Base-by-base conservation (phyloP, 116 monocot genomes). In the Cymodocea nodosa region DNA sequence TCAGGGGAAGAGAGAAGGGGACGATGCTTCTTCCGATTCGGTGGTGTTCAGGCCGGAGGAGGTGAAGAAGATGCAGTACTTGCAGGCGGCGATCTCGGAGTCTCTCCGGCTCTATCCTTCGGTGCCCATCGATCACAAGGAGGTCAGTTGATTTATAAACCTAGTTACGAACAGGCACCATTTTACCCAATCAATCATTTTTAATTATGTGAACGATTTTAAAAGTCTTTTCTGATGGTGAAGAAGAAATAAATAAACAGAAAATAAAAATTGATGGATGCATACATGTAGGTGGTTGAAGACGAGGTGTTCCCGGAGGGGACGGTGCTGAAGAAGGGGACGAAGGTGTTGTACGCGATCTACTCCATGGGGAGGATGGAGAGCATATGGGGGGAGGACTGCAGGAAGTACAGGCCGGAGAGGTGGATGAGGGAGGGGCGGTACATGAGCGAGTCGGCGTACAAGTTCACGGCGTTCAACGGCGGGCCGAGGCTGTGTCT, bases 401-500 rank as follows among this genome's bases (percentile, higher is more conserved):
- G 94, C 75, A 53, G 80, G 15, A 83, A 87, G 34, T 95, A 78
- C 85, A 87, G 76, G 65, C 90, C 94, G 17, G 90, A 95, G 81
- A 66, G 94, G 71, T 90, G 94, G 94, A 73, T 95, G 15, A 68
- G 73, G 54, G 90, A 87, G 52, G 90, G 87, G 9, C 70, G 81
- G 19, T 95, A 83, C 74, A 75, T 59, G 53, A 83, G 78, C 72
- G 94, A 95, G 62, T 90, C 94, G 0, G 85, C 90, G 4, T 95
- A 95, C 82, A 90, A 85, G 68, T 95, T 95, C 75, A 74, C 90
- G 0, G 85, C 94, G 14, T 95, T 95, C 77, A 95, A 95, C 52
- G 94, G 87, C 52, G 94, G 90, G 0, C 90, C 94, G 9, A 76
- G 95, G 63, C 81, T 87, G 14, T 95, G 87, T 67, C 66, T 90